Evolutionary conservation across 2,329 filamentous ascomycete species (phyloP), one percentile per base, ranked within the genome.

Genomic region (Dothideomycetes sp.): DNA sequence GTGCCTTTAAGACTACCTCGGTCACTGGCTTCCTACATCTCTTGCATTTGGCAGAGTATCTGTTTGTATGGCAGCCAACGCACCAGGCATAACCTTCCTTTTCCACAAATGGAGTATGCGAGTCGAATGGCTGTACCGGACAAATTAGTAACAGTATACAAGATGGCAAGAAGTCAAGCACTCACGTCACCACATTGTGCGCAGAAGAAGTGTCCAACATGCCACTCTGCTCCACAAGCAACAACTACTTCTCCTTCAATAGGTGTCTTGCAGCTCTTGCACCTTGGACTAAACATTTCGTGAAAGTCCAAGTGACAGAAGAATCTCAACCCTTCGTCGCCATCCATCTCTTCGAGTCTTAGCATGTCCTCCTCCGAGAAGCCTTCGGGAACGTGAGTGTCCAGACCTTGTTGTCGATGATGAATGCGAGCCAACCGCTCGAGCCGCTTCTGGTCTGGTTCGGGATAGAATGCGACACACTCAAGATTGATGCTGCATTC

Each of bases 291-390:
- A 62, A 85, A 98, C 39, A 83, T 69, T 63, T 98, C 91, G 61
- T 98, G 91, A 75, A 88, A 98, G 66, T 98, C 91, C n/a, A 98
- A 74, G 58, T 96, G 89, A 63, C 91, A 98, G 66, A 84, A 98
- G 72, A 96, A 96, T 9, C 89, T 79, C 34, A 85, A 64, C 9
- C 77, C 70, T 29, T 75, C 72, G 56, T 89, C 82, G 31, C 81
- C 79, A 50, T 89, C 83, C 31, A 61, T 54, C 19, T 43, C 45
- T 38, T 56, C 55, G 3, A 49, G 44, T 16, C 47, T 34, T 19
- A 57, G 34, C 17, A 51, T 34, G 11, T 56, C 49, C 30, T 84
- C 80, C 3, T 71, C 71, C 61, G 73, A 75, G 66, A 19, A 73
- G 75, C 2, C 77, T 37, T 72, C 65, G 43, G 84, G 79, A 4